Conservation (phyloP, 345 rosid species). For the Melastoma malabathricum region DNA sequence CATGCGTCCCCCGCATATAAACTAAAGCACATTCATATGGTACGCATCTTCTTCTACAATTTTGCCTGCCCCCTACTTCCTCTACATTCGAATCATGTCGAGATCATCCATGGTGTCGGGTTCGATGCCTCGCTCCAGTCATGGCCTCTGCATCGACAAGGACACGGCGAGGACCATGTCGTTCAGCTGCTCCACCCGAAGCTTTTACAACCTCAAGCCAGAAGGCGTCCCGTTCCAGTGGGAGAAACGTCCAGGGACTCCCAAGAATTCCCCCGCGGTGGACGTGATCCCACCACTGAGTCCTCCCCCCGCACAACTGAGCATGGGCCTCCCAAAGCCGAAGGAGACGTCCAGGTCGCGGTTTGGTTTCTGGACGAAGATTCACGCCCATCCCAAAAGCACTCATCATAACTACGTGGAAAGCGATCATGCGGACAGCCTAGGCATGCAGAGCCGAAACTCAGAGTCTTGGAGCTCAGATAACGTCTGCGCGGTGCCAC, state of each 20-base stretch:
- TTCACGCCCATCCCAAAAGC: neutral
- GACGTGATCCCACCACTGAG: slow-evolving; percentile 23
- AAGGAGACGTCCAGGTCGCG: slow-evolving; percentile 10
- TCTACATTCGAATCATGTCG: neutral
- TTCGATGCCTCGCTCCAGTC: slow-evolving; percentile 8
- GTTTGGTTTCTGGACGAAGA: slow-evolving; percentile 35
- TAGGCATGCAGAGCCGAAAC: neutral
- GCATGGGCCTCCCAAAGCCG: slow-evolving; percentile 32
- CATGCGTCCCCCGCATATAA: too few relatives aligned
- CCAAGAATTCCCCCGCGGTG: slow-evolving; percentile 9
- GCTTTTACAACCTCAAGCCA: slow-evolving; percentile 9
- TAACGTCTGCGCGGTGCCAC: slow-evolving; percentile 6
- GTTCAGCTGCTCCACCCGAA: slow-evolving; percentile 14
- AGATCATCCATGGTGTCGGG: neutral
- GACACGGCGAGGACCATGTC: slow-evolving; percentile 23
- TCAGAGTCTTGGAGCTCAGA: slow-evolving; percentile 16
- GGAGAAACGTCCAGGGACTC: slow-evolving; percentile 32
- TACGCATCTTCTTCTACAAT: too few relatives aligned
- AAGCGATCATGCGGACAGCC: neutral
- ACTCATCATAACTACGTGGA: too few relatives aligned
- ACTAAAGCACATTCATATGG: too few relatives aligned
- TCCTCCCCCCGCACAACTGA: slow-evolving; percentile 64
- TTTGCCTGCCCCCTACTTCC: too few relatives aligned
- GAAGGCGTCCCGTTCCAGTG: slow-evolving; percentile 34
- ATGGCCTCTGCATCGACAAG: slow-evolving; percentile 9